A percentile compares a stretch with the other conserved stretches of the same genome.
phyloP scores from a whole-genome alignment of 2,329 filamentous ascomycete genomes.

The Colletotrichum brevisporum region DNA sequence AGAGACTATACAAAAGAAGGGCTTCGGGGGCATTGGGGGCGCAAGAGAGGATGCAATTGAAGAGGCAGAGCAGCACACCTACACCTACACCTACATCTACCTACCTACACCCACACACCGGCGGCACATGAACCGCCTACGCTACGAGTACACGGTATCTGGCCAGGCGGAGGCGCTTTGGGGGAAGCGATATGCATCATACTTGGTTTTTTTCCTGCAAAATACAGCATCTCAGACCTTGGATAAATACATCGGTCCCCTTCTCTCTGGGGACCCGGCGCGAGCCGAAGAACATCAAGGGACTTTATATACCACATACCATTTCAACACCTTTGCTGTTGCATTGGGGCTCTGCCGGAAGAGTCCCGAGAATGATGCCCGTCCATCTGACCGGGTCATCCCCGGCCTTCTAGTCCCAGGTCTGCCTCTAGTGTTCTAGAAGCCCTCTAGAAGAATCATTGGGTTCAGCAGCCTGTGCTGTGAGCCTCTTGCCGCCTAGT shows the following conservation, averaged over 20 bases:
- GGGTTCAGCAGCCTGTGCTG: not conserved
- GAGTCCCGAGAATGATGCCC: not conserved
- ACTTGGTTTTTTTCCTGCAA: constrained; percentile 10
- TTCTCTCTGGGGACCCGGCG: constrained; percentile 18
- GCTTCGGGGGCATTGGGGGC: not conserved
- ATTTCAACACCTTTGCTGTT: not conserved
- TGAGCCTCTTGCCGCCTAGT: constrained; percentile 4
- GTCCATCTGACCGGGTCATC: accelerated
- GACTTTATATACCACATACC: not conserved
- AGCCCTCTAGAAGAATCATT: not conserved
- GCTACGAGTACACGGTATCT: constrained; percentile 38
- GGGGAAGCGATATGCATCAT: constrained; percentile 30
- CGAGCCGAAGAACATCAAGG: constrained; percentile 28
- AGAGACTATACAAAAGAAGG: not conserved
- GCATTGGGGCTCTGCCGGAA: not conserved
- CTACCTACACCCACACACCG: not conserved
- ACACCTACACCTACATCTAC: too few species aligned
- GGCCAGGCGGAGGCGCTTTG: constrained; percentile 38
- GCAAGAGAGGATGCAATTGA: too few species aligned
- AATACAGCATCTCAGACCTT: constrained; percentile 37
- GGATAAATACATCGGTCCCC: constrained; percentile 27
- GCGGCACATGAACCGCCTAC: constrained; percentile 13
- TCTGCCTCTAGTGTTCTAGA: not conserved
- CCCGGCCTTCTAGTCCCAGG: accelerated
- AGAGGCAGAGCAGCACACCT: too few species aligned